Percentiles rank a stretch among this genome's conserved stretches.
Conservation (phyloP, 2,329 filamentous ascomycete species). For the Cladophialophora exuberans region DNA sequence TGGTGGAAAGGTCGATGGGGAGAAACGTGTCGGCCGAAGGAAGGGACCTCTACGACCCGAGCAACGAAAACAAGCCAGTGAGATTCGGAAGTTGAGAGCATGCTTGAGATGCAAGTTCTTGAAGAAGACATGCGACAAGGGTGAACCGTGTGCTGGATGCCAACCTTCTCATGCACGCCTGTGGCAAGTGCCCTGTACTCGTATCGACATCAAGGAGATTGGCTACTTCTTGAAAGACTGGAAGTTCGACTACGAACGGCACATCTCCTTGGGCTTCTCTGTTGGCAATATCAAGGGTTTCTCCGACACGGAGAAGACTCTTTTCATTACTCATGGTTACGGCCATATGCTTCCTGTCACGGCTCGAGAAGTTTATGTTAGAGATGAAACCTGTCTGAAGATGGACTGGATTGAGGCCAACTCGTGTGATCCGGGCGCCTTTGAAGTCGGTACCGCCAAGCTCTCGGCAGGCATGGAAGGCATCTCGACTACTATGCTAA, state of each 20-base stretch:
- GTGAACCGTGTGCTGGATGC: slow-evolving; percentile 92
- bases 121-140: slow-evolving; percentile 99
- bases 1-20: slow-evolving; percentile 78
- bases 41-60: slow-evolving; percentile 89
- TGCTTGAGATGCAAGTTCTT: slow-evolving; percentile 97
- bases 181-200: slow-evolving; percentile 97
- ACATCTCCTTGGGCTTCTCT: slow-evolving; percentile 82
- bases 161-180: slow-evolving; percentile 92
- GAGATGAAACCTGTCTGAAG: slow-evolving; percentile 88
- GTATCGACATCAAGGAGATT: slow-evolving; percentile 98
- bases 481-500: slow-evolving; percentile 76
- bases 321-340: slow-evolving; percentile 97
- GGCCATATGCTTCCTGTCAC: slow-evolving; percentile 90
- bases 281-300: slow-evolving; percentile 94
- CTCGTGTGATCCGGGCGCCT: slow-evolving; percentile 70
- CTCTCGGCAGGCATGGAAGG: slow-evolving; percentile 89
- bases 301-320: slow-evolving; percentile 61
- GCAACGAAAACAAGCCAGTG: slow-evolving; percentile 93
- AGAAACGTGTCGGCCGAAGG: slow-evolving; percentile 92
- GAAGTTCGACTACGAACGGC: slow-evolving; percentile 95
- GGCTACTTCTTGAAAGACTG: slow-evolving; percentile 99
- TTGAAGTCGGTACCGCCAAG: slow-evolving; percentile 84
- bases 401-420: slow-evolving; percentile 91
- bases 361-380: slow-evolving; percentile 90
- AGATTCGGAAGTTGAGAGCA: slow-evolving; percentile 92